Conservation (phyloP, 208 protist genomes). For the Leptomonas pyrrhocoris region DNA sequence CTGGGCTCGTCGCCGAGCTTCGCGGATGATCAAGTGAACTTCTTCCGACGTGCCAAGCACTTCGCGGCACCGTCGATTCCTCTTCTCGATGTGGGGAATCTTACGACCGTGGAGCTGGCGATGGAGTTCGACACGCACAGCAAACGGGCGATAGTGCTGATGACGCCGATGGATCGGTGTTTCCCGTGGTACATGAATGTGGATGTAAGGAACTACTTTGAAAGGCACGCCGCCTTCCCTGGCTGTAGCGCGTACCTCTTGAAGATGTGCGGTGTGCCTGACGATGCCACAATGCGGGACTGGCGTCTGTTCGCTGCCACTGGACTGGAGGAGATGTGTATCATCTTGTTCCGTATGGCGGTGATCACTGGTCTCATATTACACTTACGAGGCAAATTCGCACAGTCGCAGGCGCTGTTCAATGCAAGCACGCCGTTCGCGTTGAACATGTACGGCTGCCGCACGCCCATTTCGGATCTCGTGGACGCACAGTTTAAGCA, state of each 20-base stretch:
- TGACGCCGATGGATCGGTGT: not conserved
- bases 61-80: not conserved
- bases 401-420: not conserved
- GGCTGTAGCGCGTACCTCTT: not conserved
- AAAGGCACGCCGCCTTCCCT: not conserved
- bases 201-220: not conserved
- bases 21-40: not conserved
- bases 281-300: not conserved
- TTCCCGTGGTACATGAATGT: not conserved
- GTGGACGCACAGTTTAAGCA: too few species aligned
- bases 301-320: not conserved
- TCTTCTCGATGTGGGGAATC: not conserved
- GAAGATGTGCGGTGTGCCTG: not conserved
- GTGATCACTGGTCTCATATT: not conserved
- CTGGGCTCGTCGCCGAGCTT: not conserved
- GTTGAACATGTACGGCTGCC: slow-evolving; percentile 4
- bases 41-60: not conserved
- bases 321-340: not conserved
- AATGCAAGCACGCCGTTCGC: not conserved
- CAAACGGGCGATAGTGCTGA: not conserved
- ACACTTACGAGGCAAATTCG: not conserved
- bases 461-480: too few species aligned
- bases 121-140: not conserved
- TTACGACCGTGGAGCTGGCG: not conserved
- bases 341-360: not conserved